Conservation (phyloP, 441 rosid genomes). For the Euphorbia schlechtendalii region DNA sequence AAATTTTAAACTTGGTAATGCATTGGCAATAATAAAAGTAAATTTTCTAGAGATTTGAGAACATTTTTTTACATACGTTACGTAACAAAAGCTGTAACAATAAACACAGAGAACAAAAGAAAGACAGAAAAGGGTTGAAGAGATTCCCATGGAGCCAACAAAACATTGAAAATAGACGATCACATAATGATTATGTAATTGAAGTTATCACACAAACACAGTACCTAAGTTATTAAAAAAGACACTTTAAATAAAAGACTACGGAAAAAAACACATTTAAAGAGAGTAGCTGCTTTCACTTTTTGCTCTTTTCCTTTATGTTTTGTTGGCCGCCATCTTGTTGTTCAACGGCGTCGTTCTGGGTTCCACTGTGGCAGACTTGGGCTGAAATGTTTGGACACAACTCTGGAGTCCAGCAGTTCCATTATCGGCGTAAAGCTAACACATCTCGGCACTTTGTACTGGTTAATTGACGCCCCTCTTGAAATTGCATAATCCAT, state of each 20-base stretch:
- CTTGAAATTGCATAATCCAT: constrained; percentile 94
- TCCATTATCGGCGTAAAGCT: constrained; percentile 87
- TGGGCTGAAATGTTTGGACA: constrained; percentile 66
- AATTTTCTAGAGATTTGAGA: constrained; percentile 1
- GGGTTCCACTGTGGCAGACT: constrained; percentile 72
- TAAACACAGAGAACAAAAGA: not conserved
- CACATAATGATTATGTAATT: constrained; percentile 23
- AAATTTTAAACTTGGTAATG: not conserved
- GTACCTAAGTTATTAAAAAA: not conserved
- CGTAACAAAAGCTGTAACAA: constrained; percentile 10
- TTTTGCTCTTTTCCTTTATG: not conserved
- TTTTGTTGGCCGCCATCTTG: constrained; percentile 3
- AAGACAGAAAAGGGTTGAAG: not conserved
- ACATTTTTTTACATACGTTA: not conserved
- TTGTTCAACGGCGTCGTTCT: constrained; percentile 45
- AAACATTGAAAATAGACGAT: not conserved
- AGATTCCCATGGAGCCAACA: not conserved
- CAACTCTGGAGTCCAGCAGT: constrained; percentile 68
- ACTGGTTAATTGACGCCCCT: constrained; percentile 94
- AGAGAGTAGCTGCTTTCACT: constrained; percentile 12
- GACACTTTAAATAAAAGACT: constrained; percentile 18
- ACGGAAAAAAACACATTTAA: constrained; percentile 1
- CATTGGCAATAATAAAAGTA: not conserved
- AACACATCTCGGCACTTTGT: constrained; percentile 91
- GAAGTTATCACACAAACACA: constrained; percentile 27